Base-by-base conservation (phyloP, 305 asterid species). In the Fraxinus floribunda region DNA sequence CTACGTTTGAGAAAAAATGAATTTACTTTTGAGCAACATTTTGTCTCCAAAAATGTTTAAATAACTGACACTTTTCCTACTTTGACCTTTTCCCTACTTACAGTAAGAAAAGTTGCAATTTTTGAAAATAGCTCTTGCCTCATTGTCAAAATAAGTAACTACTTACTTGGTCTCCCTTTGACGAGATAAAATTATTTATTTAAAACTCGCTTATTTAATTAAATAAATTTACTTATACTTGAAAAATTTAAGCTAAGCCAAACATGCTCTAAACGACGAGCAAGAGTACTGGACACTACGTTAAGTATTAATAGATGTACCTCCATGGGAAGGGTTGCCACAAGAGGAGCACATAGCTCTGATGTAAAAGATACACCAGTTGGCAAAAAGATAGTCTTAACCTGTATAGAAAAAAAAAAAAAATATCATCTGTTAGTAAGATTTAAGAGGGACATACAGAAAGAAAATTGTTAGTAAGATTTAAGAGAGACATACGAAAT, bases 321-420 rank as follows among this genome's bases (percentile, higher is more conserved):
- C 97, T 94, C 98, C 86, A 94, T 81, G 26, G 97, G 95, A 88
- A 94, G 94, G 73, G 95, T 92, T 9, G 97, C 98, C 82, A 94
- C 90, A 79, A 94, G 97, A 22, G 97, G 98, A 85, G 98, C 97
- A 81, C 92, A 88, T 18, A 85, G 72, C 80, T 93, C 97, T 68
- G 93, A 79, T 79, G 95, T 90, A 80, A 94, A 88, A 18, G 95
- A 80, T 1, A 73, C 72, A 3, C 94, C 97, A 0, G 97, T 94
- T 20, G 95, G 92, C 38, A 94, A 39, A 76, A 87, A 88, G 71
- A 92, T 90, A 7, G 94, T 92, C 86, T 92, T 94, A 78, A 94
- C 98, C 98, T 94, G 89, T 22, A 85, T n/a, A 84, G 1, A 26
- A 22, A 30, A 55, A 64, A 39, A 16, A 60, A 46, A 86, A 7